Evolutionary conservation across 1,139 yeast species (phyloP).

Genomic region (Geotrichum klebahnii): DNA sequence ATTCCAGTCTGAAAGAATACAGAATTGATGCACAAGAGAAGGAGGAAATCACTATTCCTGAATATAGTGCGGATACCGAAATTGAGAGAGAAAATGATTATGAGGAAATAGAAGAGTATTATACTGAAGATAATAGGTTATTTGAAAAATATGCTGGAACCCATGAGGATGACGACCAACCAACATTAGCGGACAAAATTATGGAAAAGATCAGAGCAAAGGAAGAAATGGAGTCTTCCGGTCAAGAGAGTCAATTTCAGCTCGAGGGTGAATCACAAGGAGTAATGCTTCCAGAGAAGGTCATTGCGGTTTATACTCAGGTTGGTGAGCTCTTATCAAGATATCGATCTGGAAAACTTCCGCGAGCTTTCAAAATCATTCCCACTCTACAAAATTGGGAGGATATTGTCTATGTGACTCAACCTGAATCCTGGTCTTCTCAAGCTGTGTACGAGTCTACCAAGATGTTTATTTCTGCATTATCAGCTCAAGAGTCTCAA

Average conservation of each 20-base stretch:
- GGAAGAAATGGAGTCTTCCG: constrained; percentile 39
- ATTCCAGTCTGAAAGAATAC: too few species aligned
- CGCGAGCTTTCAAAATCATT: constrained; percentile 88
- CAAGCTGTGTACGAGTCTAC: constrained; percentile 95
- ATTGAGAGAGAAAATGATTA: too few species aligned
- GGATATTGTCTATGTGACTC: constrained; percentile 85
- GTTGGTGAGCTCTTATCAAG: constrained; percentile 82
- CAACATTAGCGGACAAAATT: constrained; percentile 81
- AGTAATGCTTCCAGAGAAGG: constrained; percentile 90
- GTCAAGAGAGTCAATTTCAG: neutral
- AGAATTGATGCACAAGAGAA: too few species aligned
- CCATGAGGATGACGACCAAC: constrained; percentile 46
- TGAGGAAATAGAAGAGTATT: too few species aligned
- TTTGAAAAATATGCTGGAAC: too few species aligned
- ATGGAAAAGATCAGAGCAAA: constrained; percentile 82
- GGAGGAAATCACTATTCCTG: too few species aligned
- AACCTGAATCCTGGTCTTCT: constrained; percentile 94
- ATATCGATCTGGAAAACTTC: constrained; percentile 92
- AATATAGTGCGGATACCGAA: too few species aligned
- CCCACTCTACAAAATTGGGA: constrained; percentile 94
- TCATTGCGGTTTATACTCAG: constrained; percentile 86
- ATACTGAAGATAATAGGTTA: too few species aligned
- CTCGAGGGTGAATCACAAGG: constrained; percentile 40
- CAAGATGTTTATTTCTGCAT: constrained; percentile 82
- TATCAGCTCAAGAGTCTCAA: constrained; percentile 84